Conservation (phyloP, 2,329 filamentous ascomycete genomes). For the Lecanicillium sp. region DNA sequence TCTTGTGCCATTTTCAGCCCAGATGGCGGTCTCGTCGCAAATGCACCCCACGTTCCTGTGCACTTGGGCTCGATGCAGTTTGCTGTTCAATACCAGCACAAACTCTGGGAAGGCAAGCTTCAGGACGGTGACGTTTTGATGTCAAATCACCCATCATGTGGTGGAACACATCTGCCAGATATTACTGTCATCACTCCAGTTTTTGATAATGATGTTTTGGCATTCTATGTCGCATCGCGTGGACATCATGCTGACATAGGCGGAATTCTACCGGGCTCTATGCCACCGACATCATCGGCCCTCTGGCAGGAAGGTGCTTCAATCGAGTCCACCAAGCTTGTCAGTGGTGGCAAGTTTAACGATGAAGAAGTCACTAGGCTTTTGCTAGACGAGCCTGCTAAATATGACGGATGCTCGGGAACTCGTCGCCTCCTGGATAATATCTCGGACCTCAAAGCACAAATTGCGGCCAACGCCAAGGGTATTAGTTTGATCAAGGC, state of each 20-base stretch:
- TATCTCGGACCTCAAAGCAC: conserved; percentile 77
- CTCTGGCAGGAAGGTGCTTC: conserved; percentile 57
- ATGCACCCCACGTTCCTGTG: conserved; percentile 68
- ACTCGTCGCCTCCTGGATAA: conserved; percentile 76
- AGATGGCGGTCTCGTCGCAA: conserved; percentile 65
- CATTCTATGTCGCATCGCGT: conserved; percentile 52
- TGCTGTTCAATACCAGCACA: conserved; percentile 59
- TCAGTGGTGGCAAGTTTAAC: conserved; percentile 69
- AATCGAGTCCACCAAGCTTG: conserved; percentile 61
- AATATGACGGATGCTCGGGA: conserved; percentile 67
- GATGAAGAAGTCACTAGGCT: conserved; percentile 67
- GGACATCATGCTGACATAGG: conserved; percentile 65
- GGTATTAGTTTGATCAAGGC: conserved; percentile 67
- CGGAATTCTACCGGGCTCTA: conserved; percentile 72
- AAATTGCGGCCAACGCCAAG: conserved; percentile 80
- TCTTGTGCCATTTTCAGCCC: conserved; percentile 72
- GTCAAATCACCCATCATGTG: conserved; percentile 25
- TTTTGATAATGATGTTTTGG: conserved; percentile 32
- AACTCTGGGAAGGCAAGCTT: conserved; percentile 52
- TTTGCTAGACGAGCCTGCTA: conserved; percentile 63
- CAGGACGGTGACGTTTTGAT: conserved; percentile 27
- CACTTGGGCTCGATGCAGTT: conserved; percentile 76
- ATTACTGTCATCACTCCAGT: conserved; percentile 28
- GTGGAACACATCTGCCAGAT: conserved; percentile 30
- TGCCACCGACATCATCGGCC: conserved; percentile 67